A percentile compares a stretch with the other conserved stretches of the same genome.
These are phyloP conservation scores for Schizochytrium sp. DNA, from an alignment of 108 stramenopile species.

Conservation along the genomic window DNA sequence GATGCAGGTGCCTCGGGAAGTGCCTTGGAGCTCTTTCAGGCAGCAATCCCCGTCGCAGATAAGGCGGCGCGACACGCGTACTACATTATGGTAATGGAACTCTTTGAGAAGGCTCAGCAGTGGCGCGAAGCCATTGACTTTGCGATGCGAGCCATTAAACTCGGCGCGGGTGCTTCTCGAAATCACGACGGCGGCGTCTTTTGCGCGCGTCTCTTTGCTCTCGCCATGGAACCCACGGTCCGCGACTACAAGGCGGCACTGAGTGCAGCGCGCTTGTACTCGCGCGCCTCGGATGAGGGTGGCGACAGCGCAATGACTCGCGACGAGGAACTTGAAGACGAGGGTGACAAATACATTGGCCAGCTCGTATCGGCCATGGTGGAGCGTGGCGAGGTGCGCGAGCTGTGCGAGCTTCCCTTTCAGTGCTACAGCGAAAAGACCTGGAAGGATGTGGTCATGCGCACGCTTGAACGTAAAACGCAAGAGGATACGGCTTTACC, in stretches of 20 bases:
- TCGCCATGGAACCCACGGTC: background rate
- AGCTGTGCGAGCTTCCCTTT: slow-evolving; percentile 6
- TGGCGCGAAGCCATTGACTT: background rate
- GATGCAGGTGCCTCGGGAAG: background rate
- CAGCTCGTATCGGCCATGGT: background rate
- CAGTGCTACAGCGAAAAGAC: background rate
- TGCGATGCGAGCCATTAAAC: background rate
- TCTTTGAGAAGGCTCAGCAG: background rate
- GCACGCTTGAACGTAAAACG: background rate
- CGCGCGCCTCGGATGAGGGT: background rate
- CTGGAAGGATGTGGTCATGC: background rate
- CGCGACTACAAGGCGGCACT: background rate
- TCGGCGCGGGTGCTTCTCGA: background rate
- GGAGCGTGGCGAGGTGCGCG: background rate
- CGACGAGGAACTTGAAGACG: background rate
- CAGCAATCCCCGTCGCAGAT: background rate
- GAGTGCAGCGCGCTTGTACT: background rate
- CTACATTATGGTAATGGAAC: background rate
- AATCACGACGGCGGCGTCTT: background rate
- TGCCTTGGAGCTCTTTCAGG: background rate
- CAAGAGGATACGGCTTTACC: background rate
- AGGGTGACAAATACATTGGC: background rate
- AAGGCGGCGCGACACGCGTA: background rate
- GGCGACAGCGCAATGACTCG: background rate
- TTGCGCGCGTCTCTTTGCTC: background rate